Percentiles rank a stretch among this genome's conserved stretches.
phyloP scores from a whole-genome alignment of 2,329 filamentous ascomycete species.

The Samsoniella hepiali region DNA sequence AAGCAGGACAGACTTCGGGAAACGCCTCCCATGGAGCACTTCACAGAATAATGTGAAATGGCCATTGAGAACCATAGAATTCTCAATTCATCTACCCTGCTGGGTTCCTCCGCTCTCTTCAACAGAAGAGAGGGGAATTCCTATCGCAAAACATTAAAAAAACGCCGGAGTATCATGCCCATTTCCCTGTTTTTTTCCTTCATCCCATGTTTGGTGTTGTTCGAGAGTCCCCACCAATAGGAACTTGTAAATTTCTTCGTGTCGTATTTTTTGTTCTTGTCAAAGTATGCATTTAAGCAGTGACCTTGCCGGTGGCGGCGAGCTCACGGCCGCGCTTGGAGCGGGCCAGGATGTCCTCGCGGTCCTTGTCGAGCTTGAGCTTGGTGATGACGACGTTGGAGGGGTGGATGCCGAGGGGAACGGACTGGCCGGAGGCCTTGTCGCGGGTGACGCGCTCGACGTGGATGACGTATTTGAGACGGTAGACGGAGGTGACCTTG shows the following conservation, averaged over 20 bases:
- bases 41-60: slow-evolving; percentile 66
- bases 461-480: slow-evolving; percentile 97
- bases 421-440: slow-evolving; percentile 95
- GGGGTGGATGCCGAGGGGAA: slow-evolving; percentile 90
- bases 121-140: background rate
- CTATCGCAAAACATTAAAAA: slow-evolving; percentile 22
- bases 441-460: slow-evolving; percentile 94
- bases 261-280: slow-evolving; percentile 23
- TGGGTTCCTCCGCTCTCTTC: background rate
- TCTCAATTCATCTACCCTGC: slow-evolving; percentile 42
- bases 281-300: slow-evolving; percentile 43
- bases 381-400: slow-evolving; percentile 98
- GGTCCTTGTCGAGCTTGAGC: slow-evolving; percentile 97
- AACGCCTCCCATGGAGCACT: slow-evolving; percentile 72
- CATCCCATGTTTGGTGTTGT: slow-evolving; percentile 20
- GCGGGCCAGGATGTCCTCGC: slow-evolving; percentile 82
- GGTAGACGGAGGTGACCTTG: slow-evolving; percentile 97
- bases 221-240: slow-evolving; percentile 22
- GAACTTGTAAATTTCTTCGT: slow-evolving; percentile 17
- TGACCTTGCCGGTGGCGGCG: slow-evolving; percentile 67
- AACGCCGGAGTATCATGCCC: slow-evolving; percentile 41
- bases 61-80: slow-evolving; percentile 61
- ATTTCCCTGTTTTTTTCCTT: slow-evolving; percentile 28
- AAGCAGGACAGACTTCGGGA: slow-evolving; percentile 58
- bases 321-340: slow-evolving; percentile 78